phyloP scores from a whole-genome alignment of 441 rosid species.

The Rhodomyrtus psidioides region DNA sequence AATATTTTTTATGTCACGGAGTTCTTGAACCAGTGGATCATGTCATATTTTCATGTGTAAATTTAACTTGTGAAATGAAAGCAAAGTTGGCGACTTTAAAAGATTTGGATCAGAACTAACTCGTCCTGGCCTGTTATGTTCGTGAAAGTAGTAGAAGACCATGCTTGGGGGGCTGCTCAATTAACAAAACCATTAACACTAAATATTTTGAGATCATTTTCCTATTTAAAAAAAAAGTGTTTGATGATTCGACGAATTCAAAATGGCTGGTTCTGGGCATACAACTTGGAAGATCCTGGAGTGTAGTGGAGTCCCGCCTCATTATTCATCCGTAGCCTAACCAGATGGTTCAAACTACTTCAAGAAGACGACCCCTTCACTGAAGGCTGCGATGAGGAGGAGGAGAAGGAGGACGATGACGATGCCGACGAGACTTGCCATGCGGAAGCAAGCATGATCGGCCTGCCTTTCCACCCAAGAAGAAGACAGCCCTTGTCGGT shows the following conservation, averaged over 20 bases:
- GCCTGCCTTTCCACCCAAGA: conserved; percentile 75
- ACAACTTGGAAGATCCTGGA: background rate
- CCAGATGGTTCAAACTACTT: background rate
- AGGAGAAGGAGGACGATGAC: background rate
- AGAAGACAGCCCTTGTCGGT: conserved; percentile 49
- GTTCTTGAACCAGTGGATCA: background rate
- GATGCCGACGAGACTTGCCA: conserved; percentile 28
- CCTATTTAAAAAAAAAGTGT: background rate
- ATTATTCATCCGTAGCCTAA: background rate
- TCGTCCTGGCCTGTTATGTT: background rate
- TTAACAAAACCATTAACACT: background rate
- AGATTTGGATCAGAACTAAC: background rate
- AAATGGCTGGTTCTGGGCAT: background rate
- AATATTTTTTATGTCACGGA: too few species aligned
- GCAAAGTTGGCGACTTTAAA: background rate
- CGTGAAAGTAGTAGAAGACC: background rate
- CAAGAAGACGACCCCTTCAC: background rate
- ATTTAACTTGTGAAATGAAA: background rate
- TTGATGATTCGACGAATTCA: background rate
- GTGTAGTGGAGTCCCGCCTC: background rate
- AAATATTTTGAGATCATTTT: background rate
- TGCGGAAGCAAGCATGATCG: conserved; percentile 60
- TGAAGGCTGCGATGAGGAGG: background rate
- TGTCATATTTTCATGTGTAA: background rate
- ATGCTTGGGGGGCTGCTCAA: background rate